A percentile compares a stretch with the other conserved stretches of the same genome.
Conservation (phyloP, 176 grass and related monocot genomes). For the Eremochloa ophiuroides region DNA sequence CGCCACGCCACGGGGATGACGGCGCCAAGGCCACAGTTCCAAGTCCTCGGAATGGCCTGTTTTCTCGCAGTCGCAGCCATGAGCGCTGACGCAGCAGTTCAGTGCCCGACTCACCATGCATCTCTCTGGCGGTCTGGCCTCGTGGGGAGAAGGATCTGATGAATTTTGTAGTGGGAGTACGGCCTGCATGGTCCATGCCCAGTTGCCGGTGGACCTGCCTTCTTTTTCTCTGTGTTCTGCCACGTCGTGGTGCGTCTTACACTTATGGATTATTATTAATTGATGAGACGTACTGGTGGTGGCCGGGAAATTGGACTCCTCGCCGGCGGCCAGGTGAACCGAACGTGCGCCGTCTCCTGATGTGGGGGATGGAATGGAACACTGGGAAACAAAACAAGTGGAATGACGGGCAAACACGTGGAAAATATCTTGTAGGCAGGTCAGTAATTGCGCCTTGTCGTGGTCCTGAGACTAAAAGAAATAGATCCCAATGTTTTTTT, state of each 20-base stretch:
- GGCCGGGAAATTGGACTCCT: conserved; percentile 12
- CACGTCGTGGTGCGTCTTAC: no score
- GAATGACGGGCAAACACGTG: neutral
- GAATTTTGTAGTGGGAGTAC: neutral
- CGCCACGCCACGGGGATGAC: no score
- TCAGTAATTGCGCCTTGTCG: neutral
- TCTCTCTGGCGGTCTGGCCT: no score
- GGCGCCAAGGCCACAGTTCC: neutral
- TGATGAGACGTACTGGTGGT: neutral
- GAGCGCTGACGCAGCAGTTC: neutral
- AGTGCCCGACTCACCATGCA: no score
- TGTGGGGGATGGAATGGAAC: neutral
- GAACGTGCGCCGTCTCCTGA: neutral
- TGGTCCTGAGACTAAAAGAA: neutral
- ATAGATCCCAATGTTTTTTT: no score
- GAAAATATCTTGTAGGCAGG: neutral
- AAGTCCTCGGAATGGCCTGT: neutral
- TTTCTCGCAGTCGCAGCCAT: neutral
- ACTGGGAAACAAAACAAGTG: neutral
- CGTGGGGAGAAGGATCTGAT: neutral
- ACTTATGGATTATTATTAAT: neutral
- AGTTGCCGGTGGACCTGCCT: neutral
- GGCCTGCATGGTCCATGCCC: neutral
- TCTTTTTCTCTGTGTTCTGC: neutral
- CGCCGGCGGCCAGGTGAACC: neutral